Evolutionary conservation across 2,329 filamentous ascomycete genomes (phyloP).

Genomic region (Beauveria sp.): DNA sequence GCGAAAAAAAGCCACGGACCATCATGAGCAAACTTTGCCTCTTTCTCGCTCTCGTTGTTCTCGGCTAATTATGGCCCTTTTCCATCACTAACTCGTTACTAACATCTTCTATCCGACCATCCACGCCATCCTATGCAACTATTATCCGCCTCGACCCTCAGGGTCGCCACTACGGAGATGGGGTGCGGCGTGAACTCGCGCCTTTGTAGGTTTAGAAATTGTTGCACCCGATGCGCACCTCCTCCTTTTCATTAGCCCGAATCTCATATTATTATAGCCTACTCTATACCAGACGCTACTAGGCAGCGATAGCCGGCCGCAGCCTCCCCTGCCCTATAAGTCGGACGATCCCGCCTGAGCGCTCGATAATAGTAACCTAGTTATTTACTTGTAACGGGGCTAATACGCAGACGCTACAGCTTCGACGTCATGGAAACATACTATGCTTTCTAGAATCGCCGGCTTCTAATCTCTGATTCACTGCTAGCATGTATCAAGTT

Average conservation of each 20-base stretch:
- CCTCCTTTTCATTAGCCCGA: not conserved
- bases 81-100: not conserved
- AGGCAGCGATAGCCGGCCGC: not conserved
- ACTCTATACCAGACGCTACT: not conserved
- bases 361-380: not conserved
- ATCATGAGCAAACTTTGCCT: not conserved
- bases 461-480: not conserved
- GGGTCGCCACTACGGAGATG: not conserved
- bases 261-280: not conserved
- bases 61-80: not conserved
- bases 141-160: not conserved
- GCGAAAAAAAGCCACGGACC: not conserved
- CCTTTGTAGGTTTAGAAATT: not conserved
- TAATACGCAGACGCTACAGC: not conserved
- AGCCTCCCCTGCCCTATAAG: not conserved
- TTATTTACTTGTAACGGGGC: not conserved
- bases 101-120: not conserved
- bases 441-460: not conserved
- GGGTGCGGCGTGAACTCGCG: not conserved
- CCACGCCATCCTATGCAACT: not conserved
- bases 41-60: not conserved
- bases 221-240: not conserved
- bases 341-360: not conserved
- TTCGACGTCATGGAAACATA: not conserved
- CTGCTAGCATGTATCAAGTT: not conserved